phyloP scores from a whole-genome alignment of 1,284 basidiomycete genomes.

The Cutaneotrichosporon mucoides region DNA sequence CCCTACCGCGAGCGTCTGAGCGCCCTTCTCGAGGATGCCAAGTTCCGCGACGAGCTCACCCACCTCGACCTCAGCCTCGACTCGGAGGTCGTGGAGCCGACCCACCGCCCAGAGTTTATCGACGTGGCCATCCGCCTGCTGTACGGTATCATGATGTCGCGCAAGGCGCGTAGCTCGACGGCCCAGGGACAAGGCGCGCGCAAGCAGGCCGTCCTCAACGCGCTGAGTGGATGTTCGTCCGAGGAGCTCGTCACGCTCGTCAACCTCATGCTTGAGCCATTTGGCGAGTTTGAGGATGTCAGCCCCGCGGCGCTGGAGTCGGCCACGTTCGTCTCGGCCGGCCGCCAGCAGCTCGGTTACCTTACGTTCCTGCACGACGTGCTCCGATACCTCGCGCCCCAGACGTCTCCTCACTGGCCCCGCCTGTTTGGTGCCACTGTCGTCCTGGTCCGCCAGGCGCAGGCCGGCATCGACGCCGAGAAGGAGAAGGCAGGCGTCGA shows the following conservation, averaged over 20 bases:
- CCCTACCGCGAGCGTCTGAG: constrained; percentile 66
- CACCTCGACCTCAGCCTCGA: constrained; percentile 60
- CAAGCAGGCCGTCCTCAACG: constrained; percentile 68
- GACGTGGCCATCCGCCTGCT: constrained; percentile 71
- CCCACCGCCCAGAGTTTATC: constrained; percentile 67
- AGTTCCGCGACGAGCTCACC: constrained; percentile 83
- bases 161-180: constrained; percentile 61
- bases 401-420: constrained; percentile 66
- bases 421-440: constrained; percentile 65
- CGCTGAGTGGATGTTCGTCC: constrained; percentile 66
- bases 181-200: constrained; percentile 64
- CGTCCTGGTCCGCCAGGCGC: constrained; percentile 62
- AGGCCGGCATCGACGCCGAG: constrained; percentile 55
- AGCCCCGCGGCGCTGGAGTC: constrained; percentile 11
- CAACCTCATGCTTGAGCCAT: constrained; percentile 84
- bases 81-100: constrained; percentile 56
- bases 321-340: constrained; percentile 45
- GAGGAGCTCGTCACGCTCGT: constrained; percentile 74
- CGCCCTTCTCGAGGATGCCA: constrained; percentile 73
- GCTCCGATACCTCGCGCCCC: constrained; percentile 70
- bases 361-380: constrained; percentile 79
- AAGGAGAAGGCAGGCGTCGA: constrained; percentile 36
- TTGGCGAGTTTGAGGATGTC: constrained; percentile 45
- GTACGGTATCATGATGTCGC: constrained; percentile 86
- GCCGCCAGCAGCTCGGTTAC: constrained; percentile 77